Evolutionary conservation across 148 eudicot species (phyloP), one percentile per base, ranked within the genome.

Genomic region (Rhododendron ovatum): DNA sequence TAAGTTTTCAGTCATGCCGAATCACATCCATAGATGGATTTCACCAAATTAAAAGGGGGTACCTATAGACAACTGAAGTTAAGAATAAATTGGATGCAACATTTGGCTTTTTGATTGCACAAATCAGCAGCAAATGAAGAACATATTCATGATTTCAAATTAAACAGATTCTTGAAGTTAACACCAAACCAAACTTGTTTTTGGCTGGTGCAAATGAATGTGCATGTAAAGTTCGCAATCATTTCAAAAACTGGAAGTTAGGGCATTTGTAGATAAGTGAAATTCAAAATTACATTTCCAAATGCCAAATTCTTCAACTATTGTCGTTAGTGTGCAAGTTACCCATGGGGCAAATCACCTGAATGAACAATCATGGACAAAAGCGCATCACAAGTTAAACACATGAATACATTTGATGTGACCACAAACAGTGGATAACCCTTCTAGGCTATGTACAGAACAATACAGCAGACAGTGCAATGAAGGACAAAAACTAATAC

Each of bases 401-500:
- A 69, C 18, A 30, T 4, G 71, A 65, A n/a, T n/a, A 69, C 18
- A 30, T 30, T 69, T 69, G 75, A 10, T 13, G 35, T 12, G 75
- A 69, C 13, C 14, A 28, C 37, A 28, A 69, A 69, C 37, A 69
- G 35, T 69, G 37, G 75, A 69, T 69, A 28, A 30, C 48, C n/a
- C 51, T 41, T 39, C 50, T 39, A 22, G 80, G 48, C 82, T 50
- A 79, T 79, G 59, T 79, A 79, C 82, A 79, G 6, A 69, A 69
- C 75, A 69, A 13, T 41, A 71, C 37, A 71, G 76, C 30, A 47
- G 57, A 80, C 35, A 24, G 57, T 24, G 41, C 69, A 76, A 85
- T n/a, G 37, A 28, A 43, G 45, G 28, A 33, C 20, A 47, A 61
- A 76, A 43, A 76, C 15, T 5, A 48, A 78, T 33, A 35, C 81